phyloP scores from a whole-genome alignment of 139 green algal species.

The Choricystis sp. region DNA sequence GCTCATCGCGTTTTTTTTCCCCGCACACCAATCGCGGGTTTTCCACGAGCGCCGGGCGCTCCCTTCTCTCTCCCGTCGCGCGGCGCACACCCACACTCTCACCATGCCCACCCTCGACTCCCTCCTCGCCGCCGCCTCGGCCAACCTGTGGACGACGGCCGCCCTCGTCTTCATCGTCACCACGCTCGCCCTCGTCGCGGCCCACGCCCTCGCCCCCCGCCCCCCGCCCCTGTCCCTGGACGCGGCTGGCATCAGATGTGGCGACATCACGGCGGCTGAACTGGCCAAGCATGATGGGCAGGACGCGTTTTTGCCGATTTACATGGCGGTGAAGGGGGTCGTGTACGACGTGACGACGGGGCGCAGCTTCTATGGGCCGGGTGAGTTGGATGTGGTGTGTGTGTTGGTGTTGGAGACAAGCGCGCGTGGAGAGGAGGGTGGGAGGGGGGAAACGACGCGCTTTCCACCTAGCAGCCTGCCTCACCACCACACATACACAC shows the following conservation, averaged over 20 bases:
- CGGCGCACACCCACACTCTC: no score
- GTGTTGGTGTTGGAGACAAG: neutral
- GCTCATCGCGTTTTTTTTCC: no score
- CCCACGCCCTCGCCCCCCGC: neutral
- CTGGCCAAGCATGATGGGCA: constrained; percentile 42
- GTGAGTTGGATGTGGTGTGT: constrained; percentile 11
- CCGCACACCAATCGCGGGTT: no score
- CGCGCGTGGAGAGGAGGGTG: no score
- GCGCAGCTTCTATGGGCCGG: constrained; percentile 50
- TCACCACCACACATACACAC: neutral
- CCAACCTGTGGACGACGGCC: neutral
- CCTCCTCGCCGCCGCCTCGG: no score
- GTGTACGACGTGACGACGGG: constrained; percentile 56
- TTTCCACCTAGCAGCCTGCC: neutral
- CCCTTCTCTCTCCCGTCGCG: no score
- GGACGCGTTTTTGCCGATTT: constrained; percentile 44
- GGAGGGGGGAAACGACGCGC: no score
- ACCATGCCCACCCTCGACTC: no score
- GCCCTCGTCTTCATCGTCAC: neutral
- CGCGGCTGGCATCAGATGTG: constrained; percentile 18
- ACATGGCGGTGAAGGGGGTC: constrained; percentile 41
- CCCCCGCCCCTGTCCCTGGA: neutral
- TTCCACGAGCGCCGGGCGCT: no score
- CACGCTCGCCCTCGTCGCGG: neutral
- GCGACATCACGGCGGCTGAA: constrained; percentile 41